Base-by-base conservation (phyloP, 2,329 filamentous ascomycete species). In the Penicillium sp. region DNA sequence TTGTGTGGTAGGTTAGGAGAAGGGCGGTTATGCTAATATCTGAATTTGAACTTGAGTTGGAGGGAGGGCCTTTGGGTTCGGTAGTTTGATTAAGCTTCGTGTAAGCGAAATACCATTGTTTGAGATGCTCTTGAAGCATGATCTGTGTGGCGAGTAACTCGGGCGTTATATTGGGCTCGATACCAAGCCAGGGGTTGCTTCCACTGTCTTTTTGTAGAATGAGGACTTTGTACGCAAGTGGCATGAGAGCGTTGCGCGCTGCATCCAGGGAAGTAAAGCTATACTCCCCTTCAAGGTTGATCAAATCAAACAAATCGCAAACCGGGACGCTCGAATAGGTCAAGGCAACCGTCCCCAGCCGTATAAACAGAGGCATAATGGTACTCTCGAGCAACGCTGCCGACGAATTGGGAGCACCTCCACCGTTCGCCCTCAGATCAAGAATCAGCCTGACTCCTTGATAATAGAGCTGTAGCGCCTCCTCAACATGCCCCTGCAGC, bases 301-400 rank as follows among this genome's bases (percentile, higher is more conserved):
- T 8, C 6, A 17, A 7, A 66, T 29, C 35, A 69, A 62, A 21
- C 49, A 57, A 7, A 35, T 55, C 35, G 66, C 60, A 26, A 3
- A 56, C 17, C 13, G 66, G 66, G 23, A 54, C 46, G 4, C 55
- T 56, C 23, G 67, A 62, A 13, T 61, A 55, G 3, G 60, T 61
- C 21, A 69, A 60, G 38, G 67, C 63, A 5, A 73, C 56, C 19
- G 69, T 56, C 9, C 69, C 71, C 11, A 75, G 55, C 15, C 70
- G 72, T n/a, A 72, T 53, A 19, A 75, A 74, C 3, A 74, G 65
- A 0, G 73, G 73, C 9, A 73, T 60, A 17, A 75, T 72, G 7
- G 65, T 72, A 29, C 68, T 64, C 8, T 72, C 64, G 2, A 75
- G 41, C 21, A 71, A 55, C 7, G 58, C 51, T 13, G 61, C 35